These are phyloP conservation scores for Rosa lucieae DNA, from an alignment of 306 rosid species.

Conservation along the genomic window DNA sequence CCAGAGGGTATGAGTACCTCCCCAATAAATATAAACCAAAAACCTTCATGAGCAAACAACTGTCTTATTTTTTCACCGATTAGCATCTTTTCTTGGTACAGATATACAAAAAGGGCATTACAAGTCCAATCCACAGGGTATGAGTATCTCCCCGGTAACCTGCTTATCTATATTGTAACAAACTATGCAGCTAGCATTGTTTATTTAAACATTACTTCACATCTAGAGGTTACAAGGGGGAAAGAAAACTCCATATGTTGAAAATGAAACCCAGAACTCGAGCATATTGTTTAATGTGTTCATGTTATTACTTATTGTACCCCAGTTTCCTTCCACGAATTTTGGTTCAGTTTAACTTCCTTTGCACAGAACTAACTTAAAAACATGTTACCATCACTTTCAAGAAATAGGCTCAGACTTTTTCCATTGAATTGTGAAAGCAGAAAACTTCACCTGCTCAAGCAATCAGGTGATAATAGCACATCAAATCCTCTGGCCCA, in stretches of 20 bases:
- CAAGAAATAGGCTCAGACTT: not conserved
- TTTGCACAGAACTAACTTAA: not conserved
- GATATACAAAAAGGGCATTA: not conserved
- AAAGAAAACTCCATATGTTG: not conserved
- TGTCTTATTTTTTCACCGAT: not conserved
- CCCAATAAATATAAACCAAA: not conserved
- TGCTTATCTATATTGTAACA: not conserved
- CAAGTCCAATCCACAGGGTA: not conserved
- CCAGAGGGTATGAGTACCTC: not conserved
- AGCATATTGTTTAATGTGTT: not conserved
- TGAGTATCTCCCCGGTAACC: not conserved
- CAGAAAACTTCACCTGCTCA: conserved; percentile 11
- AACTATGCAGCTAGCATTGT: not conserved
- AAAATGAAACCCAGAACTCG: not conserved
- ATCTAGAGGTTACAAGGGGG: not conserved
- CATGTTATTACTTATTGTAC: not conserved
- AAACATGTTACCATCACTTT: not conserved
- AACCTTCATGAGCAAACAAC: not conserved
- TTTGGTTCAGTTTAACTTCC: not conserved
- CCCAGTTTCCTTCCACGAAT: not conserved
- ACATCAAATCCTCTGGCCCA: not conserved
- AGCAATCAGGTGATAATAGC: not conserved
- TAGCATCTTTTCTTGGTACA: not conserved
- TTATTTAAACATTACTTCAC: not conserved
- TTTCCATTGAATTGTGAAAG: conserved; percentile 1